These are phyloP conservation scores for Metarhizium album DNA, from an alignment of 2,329 filamentous ascomycete genomes.

Conservation along the genomic window DNA sequence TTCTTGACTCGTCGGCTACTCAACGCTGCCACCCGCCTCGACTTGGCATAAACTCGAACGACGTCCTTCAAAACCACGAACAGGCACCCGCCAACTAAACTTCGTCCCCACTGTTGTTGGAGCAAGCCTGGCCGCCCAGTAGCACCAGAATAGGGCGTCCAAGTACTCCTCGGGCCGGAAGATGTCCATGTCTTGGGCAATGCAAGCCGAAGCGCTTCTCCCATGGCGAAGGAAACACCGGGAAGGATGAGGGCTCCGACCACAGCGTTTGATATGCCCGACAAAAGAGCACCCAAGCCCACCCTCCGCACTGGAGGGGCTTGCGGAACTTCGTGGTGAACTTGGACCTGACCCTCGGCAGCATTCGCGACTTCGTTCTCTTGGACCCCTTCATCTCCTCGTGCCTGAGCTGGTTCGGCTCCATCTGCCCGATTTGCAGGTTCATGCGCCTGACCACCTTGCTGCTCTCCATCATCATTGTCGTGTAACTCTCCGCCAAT, in stretches of 20 bases:
- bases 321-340: slow-evolving; percentile 22
- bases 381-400: background rate
- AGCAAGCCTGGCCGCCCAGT: slow-evolving; percentile 52
- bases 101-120: slow-evolving; percentile 80
- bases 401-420: background rate
- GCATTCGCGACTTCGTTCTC: background rate
- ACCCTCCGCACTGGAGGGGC: slow-evolving; percentile 23
- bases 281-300: slow-evolving; percentile 26
- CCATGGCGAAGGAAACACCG: slow-evolving; percentile 65
- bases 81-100: slow-evolving; percentile 75
- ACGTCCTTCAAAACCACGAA: slow-evolving; percentile 75
- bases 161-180: slow-evolving; percentile 20
- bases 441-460: background rate
- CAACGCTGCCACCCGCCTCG: slow-evolving; percentile 46
- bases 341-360: slow-evolving; percentile 9
- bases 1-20: slow-evolving; percentile 44
- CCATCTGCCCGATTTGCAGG: background rate
- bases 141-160: slow-evolving; percentile 10
- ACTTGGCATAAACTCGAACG: slow-evolving; percentile 52
- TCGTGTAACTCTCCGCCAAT: slow-evolving; percentile 10
- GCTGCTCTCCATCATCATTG: background rate
- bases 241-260: slow-evolving; percentile 63
- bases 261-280: slow-evolving; percentile 36
- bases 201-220: slow-evolving; percentile 57
- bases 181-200: slow-evolving; percentile 60